Evolutionary conservation across 805 yeast species (phyloP).

Genomic region (Metschnikowia corniflorae): DNA sequence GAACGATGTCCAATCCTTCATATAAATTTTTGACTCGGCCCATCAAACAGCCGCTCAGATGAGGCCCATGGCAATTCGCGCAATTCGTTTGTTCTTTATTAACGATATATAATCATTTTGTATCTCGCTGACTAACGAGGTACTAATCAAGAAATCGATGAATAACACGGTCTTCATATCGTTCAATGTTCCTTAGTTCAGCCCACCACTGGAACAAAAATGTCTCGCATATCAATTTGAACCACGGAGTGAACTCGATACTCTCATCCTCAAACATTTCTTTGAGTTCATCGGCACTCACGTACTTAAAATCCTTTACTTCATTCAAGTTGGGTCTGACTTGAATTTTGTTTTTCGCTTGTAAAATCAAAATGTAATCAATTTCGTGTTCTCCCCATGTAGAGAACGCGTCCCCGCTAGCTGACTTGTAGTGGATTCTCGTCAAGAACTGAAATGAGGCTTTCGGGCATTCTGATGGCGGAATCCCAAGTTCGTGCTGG

Average conservation of each 20-base stretch:
- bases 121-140: too few relatives aligned
- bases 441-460: constrained; percentile 79
- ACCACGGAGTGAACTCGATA: constrained; percentile 96
- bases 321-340: constrained; percentile 70
- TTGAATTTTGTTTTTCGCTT: constrained; percentile 46
- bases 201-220: constrained; percentile 95
- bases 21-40: too few relatives aligned
- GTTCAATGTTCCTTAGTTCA: constrained; percentile 54
- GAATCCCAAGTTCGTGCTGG: constrained; percentile 90
- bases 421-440: constrained; percentile 91
- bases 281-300: constrained; percentile 61
- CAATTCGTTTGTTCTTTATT: too few relatives aligned
- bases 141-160: constrained; percentile 47
- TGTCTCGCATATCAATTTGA: constrained; percentile 88
- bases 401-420: constrained; percentile 54
- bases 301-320: constrained; percentile 78
- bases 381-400: constrained; percentile 98
- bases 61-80: too few relatives aligned
- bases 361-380: constrained; percentile 85
- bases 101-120: too few relatives aligned
- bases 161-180: constrained; percentile 44
- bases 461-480: constrained; percentile 52
- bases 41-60: too few relatives aligned
- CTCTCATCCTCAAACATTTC: constrained; percentile 66
- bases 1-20: neutral